phyloP scores from a whole-genome alignment of 2,329 filamentous ascomycete genomes.

The Pseudogymnoascus sp. region DNA sequence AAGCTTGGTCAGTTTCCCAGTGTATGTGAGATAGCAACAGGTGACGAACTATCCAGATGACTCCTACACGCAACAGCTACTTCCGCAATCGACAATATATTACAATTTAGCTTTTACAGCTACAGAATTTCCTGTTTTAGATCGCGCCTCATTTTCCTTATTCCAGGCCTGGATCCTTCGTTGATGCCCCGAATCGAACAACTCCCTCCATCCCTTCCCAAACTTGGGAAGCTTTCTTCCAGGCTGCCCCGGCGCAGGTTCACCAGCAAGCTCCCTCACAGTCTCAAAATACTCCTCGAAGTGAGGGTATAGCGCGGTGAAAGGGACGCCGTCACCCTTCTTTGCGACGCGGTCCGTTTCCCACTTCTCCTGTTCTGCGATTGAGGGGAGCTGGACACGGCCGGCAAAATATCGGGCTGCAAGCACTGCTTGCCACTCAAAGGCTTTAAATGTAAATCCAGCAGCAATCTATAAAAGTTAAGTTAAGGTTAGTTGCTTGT shows the following conservation, averaged over 20 bases:
- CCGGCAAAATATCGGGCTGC: constrained; percentile 51
- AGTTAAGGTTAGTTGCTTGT: not conserved
- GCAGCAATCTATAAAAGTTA: constrained; percentile 30
- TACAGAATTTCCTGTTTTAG: not conserved
- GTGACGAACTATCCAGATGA: not conserved
- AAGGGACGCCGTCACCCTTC: constrained; percentile 49
- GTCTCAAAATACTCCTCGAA: constrained; percentile 59
- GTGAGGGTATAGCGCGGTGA: constrained; percentile 47
- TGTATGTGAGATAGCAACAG: not conserved
- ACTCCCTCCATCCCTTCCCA: constrained; percentile 37
- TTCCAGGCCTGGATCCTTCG: constrained; percentile 51
- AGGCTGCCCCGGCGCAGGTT: constrained; percentile 22
- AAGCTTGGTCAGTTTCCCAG: too few species aligned
- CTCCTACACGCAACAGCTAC: not conserved
- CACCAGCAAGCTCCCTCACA: constrained; percentile 41
- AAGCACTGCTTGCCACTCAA: constrained; percentile 60
- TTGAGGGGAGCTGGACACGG: constrained; percentile 40
- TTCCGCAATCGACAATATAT: not conserved
- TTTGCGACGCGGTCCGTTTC: constrained; percentile 45
- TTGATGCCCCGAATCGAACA: constrained; percentile 48
- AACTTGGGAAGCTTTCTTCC: constrained; percentile 32
- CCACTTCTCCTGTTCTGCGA: constrained; percentile 45
- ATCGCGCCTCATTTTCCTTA: constrained; percentile 36
- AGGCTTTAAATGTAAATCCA: constrained; percentile 58
- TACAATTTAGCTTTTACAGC: not conserved